Percentiles rank a stretch among this genome's conserved stretches.
phyloP scores from a whole-genome alignment of 2,329 filamentous ascomycete species.

The Lachnellula suecica region DNA sequence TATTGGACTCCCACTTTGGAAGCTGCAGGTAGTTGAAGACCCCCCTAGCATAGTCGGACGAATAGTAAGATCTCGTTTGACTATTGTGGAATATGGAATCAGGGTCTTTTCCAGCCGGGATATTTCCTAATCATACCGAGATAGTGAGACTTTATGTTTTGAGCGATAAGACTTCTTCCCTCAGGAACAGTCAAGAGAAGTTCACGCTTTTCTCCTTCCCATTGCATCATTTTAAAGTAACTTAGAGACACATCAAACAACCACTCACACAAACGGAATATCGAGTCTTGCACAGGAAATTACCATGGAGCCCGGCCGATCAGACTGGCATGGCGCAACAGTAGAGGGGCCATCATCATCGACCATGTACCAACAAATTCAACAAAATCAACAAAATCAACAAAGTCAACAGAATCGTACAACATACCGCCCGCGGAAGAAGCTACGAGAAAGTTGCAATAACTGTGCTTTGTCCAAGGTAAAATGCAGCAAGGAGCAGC shows the following conservation, averaged over 20 bases:
- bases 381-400: too few species aligned
- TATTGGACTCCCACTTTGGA: not conserved
- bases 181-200: not conserved
- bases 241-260: not conserved
- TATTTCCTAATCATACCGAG: not conserved
- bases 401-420: not conserved
- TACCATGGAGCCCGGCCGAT: not conserved
- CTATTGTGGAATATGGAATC: not conserved
- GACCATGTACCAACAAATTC: not conserved
- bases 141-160: not conserved
- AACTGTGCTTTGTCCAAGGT: constrained; percentile 5
- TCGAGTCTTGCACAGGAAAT: not conserved
- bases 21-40: not conserved
- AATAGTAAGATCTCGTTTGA: not conserved
- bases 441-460: not conserved
- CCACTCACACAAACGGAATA: not conserved
- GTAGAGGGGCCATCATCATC: not conserved
- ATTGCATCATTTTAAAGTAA: not conserved
- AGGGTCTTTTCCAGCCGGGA: not conserved
- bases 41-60: not conserved
- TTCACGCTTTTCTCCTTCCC: not conserved
- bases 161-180: not conserved
- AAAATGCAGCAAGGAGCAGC: constrained; percentile 9
- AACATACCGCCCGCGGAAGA: not conserved
- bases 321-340: not conserved